phyloP scores from a whole-genome alignment of 371 early-diverging fungal genomes.

The Dipsacomyces acuminosporus region DNA sequence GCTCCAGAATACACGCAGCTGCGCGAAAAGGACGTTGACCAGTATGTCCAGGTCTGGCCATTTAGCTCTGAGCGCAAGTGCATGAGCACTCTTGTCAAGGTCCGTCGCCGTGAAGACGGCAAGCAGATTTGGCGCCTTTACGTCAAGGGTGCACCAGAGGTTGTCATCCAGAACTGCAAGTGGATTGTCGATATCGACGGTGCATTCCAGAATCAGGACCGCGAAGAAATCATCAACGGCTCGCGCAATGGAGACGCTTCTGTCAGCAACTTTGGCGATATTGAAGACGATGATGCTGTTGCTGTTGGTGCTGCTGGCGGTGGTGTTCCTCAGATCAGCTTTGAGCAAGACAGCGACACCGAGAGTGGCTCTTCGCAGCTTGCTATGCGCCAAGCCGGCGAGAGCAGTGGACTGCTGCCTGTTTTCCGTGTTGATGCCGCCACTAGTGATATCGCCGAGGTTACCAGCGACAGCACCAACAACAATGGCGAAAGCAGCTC shows the following conservation, averaged over 20 bases:
- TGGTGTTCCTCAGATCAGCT: slow-evolving; percentile 42
- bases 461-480: slow-evolving; percentile 4
- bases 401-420: neutral
- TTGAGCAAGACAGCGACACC: slow-evolving; percentile 41
- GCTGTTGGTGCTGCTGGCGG: neutral
- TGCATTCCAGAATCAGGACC: slow-evolving; percentile 45
- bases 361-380: no score
- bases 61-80: slow-evolving; percentile 77
- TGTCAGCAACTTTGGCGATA: slow-evolving; percentile 11
- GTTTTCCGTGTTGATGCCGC: neutral
- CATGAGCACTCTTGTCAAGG: slow-evolving; percentile 62
- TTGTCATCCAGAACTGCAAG: slow-evolving; percentile 61
- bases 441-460: neutral
- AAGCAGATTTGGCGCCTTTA: slow-evolving; percentile 57
- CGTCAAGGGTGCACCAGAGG: slow-evolving; percentile 83
- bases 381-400: neutral
- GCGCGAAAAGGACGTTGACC: slow-evolving; percentile 48
- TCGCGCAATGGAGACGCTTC: slow-evolving; percentile 5
- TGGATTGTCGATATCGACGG: slow-evolving; percentile 49
- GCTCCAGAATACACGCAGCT: slow-evolving; percentile 55
- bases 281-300: slow-evolving; percentile 12
- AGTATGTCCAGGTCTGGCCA: slow-evolving; percentile 61
- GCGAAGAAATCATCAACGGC: slow-evolving; percentile 18
- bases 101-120: slow-evolving; percentile 51
- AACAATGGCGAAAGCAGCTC: neutral